Percentiles rank a stretch among this genome's conserved stretches.
Evolutionary conservation across 1,139 yeast genomes (phyloP).

Genomic region (Groenewaldozyma sp.): DNA sequence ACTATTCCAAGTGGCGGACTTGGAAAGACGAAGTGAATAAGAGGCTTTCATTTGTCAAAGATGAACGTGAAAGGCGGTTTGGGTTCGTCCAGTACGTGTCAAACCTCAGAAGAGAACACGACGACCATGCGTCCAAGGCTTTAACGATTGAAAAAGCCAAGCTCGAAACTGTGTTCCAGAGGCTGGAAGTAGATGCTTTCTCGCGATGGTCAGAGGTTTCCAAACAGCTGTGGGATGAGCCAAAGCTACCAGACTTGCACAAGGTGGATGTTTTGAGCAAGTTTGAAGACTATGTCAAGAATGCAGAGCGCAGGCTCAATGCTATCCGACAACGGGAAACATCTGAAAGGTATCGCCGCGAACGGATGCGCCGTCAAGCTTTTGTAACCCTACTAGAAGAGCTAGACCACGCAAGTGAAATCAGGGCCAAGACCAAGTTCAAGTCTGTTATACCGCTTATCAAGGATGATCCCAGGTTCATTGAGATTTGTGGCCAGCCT

Average conservation of each 20-base stretch:
- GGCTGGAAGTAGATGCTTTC: slow-evolving; percentile 28
- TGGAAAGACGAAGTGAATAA: slow-evolving; percentile 27
- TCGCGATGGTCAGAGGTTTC: slow-evolving; percentile 41
- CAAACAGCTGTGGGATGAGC: slow-evolving; percentile 35
- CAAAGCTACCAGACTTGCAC: slow-evolving; percentile 43
- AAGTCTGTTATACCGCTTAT: slow-evolving; percentile 43
- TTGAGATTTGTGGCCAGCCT: slow-evolving; percentile 54
- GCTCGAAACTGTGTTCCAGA: slow-evolving; percentile 19
- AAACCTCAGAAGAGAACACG: slow-evolving; percentile 35
- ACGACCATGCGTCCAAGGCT: slow-evolving; percentile 20
- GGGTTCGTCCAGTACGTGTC: slow-evolving; percentile 45
- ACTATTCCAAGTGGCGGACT: slow-evolving; percentile 61
- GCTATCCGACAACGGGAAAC: slow-evolving; percentile 29
- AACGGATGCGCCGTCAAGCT: slow-evolving; percentile 55
- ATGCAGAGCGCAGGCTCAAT: slow-evolving; percentile 34
- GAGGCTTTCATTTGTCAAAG: slow-evolving; percentile 23
- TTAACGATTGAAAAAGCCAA: slow-evolving; percentile 16
- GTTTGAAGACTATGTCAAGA: slow-evolving; percentile 43
- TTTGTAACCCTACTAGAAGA: slow-evolving; percentile 42
- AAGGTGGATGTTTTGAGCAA: slow-evolving; percentile 52
- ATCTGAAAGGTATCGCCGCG: slow-evolving; percentile 40
- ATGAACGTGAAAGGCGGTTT: slow-evolving; percentile 19
- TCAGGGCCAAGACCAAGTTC: slow-evolving; percentile 55
- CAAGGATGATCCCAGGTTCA: slow-evolving; percentile 50
- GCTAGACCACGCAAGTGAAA: slow-evolving; percentile 31